Percentiles rank a stretch among this genome's conserved stretches.
Evolutionary conservation across 2,329 filamentous ascomycete species (phyloP).

Genomic region (Macroventuria anomochaeta): DNA sequence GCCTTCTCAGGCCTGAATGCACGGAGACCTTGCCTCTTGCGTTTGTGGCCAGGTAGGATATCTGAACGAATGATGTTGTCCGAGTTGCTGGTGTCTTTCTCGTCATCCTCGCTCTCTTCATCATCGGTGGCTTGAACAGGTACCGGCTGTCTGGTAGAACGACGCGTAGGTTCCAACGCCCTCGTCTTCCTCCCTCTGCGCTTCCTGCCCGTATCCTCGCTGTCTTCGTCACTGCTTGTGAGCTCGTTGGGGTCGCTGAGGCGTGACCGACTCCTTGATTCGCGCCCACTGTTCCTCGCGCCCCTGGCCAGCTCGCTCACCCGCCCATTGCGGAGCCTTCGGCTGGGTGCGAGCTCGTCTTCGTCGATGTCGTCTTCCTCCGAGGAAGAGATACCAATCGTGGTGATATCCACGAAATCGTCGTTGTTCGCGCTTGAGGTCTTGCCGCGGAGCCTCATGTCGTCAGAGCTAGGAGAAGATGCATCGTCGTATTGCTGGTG

Average conservation of each 20-base stretch:
- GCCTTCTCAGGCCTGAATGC: conserved; percentile 26
- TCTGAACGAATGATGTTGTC: conserved; percentile 52
- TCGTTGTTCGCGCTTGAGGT: conserved; percentile 20
- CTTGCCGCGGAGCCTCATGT: conserved; percentile 38
- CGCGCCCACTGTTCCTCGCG: conserved; percentile 6
- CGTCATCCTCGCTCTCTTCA: conserved; percentile 29
- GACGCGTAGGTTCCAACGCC: conserved; percentile 34
- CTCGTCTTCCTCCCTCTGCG: conserved; percentile 28
- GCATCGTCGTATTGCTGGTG: conserved; percentile 44
- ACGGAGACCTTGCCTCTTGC: conserved; percentile 39
- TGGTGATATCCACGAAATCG: conserved; percentile 41
- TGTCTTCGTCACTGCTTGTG: conserved; percentile 35
- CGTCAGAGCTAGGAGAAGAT: conserved; percentile 21
- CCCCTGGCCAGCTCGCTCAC: neutral
- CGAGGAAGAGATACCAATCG: conserved; percentile 39
- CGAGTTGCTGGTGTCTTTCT: conserved; percentile 42
- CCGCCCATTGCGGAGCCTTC: conserved; percentile 27
- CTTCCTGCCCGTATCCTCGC: conserved; percentile 14
- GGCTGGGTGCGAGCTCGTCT: conserved; percentile 28
- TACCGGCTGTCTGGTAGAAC: conserved; percentile 33
- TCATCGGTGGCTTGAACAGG: conserved; percentile 23
- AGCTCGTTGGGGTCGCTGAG: conserved; percentile 21
- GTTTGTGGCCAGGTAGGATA: conserved; percentile 47
- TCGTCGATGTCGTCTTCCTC: conserved; percentile 26
- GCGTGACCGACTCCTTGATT: conserved; percentile 26